Conservation (phyloP, 2,329 filamentous ascomycete genomes). For the Aspergillus alliaceus region DNA sequence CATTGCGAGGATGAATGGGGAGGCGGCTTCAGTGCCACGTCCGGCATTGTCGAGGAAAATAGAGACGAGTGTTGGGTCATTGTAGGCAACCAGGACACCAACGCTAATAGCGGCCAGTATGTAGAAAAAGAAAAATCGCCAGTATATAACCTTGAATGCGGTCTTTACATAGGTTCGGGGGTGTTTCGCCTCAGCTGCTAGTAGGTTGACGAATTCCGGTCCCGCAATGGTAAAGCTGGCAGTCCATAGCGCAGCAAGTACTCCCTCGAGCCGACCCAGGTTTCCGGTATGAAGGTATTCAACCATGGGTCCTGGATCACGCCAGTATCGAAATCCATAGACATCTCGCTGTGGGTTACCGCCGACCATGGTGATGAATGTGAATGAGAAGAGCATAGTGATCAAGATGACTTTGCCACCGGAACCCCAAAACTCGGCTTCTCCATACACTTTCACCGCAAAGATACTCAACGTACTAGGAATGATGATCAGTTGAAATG, state of each 20-base stretch:
- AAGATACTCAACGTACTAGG: conserved; percentile 63
- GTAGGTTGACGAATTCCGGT: conserved; percentile 61
- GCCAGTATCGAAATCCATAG: conserved; percentile 69
- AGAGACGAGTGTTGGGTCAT: conserved; percentile 49
- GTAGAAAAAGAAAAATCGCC: conserved; percentile 72
- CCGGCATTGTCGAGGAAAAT: conserved; percentile 22
- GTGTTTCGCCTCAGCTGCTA: conserved; percentile 67
- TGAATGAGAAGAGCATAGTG: conserved; percentile 67
- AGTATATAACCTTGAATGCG: conserved; percentile 74
- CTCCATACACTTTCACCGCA: conserved; percentile 68
- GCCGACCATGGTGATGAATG: conserved; percentile 77
- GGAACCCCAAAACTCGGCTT: conserved; percentile 54
- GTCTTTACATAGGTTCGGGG: conserved; percentile 67
- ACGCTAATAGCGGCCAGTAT: conserved; percentile 69
- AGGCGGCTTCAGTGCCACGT: conserved; percentile 52
- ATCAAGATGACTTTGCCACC: conserved; percentile 66
- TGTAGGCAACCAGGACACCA: conserved; percentile 67
- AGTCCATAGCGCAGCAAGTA: conserved; percentile 70
- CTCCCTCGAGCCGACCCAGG: conserved; percentile 55
- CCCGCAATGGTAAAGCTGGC: conserved; percentile 66
- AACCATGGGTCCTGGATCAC: conserved; percentile 64
- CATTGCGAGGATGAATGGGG: conserved; percentile 65
- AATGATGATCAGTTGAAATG: not conserved
- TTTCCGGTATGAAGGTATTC: conserved; percentile 61
- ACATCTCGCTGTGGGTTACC: conserved; percentile 70